Evolutionary conservation across 176 grass and related monocot species (phyloP).

Genomic region (Juncus effusus): DNA sequence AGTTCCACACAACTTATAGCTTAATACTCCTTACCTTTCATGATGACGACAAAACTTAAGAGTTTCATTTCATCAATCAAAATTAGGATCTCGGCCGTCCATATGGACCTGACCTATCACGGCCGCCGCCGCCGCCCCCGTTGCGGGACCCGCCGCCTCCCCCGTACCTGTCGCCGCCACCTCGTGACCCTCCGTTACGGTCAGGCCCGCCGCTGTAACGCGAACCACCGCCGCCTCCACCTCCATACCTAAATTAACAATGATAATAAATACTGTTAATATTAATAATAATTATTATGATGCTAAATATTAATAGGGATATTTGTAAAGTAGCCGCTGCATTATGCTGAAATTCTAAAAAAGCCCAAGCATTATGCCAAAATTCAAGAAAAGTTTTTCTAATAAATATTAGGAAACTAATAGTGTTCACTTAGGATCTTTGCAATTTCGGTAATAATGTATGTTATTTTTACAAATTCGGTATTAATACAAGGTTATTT

Average conservation of each 20-base stretch:
- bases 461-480: background rate
- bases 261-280: background rate
- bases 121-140: conserved; percentile 33
- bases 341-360: no score
- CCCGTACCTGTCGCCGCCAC: conserved; percentile 50
- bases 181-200: conserved; percentile 51
- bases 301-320: background rate
- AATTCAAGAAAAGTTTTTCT: background rate
- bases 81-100: conserved; percentile 25
- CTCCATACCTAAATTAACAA: conserved; percentile 37
- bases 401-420: no score
- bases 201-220: conserved; percentile 44
- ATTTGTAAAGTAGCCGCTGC: background rate
- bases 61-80: conserved; percentile 20
- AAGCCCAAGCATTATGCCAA: no score
- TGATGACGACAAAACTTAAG: conserved; percentile 9
- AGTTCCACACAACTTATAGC: conserved; percentile 19
- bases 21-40: conserved; percentile 20
- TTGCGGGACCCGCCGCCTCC: conserved; percentile 38
- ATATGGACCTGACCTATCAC: conserved; percentile 66
- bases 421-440: no score
- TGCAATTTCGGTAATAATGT: no score
- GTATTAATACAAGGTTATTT: background rate
- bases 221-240: conserved; percentile 24
- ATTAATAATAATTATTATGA: background rate